phyloP scores from a whole-genome alignment of 805 yeast genomes.

The Kodamaea hsintzibuensis region DNA sequence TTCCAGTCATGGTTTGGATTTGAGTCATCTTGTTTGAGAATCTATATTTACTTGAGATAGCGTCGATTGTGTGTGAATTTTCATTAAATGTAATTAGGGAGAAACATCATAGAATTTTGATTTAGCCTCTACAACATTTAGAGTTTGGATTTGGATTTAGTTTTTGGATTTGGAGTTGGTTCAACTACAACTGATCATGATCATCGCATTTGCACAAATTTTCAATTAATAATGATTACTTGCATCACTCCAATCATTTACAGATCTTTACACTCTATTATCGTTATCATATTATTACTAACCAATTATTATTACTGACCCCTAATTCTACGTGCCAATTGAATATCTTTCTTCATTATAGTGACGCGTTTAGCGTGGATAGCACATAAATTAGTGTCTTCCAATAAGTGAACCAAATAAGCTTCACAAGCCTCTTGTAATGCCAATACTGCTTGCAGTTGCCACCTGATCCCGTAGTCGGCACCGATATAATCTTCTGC shows the following conservation, averaged over 20 bases:
- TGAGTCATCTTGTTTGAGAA: too few relatives aligned
- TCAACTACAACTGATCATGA: too few relatives aligned
- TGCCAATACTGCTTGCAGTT: conserved; percentile 72
- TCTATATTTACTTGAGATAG: too few relatives aligned
- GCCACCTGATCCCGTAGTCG: conserved; percentile 71
- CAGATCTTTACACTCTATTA: neutral
- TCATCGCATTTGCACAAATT: too few relatives aligned
- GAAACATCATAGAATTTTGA: too few relatives aligned
- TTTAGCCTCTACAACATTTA: too few relatives aligned
- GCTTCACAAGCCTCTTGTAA: conserved; percentile 84
- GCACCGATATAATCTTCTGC: conserved; percentile 58
- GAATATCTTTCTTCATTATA: conserved; percentile 81
- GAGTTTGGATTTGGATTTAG: too few relatives aligned
- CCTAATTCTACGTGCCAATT: conserved; percentile 74
- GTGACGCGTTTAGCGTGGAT: conserved; percentile 83
- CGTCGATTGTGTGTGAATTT: too few relatives aligned
- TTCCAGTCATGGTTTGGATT: too few relatives aligned
- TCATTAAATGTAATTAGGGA: neutral
- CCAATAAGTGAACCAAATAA: conserved; percentile 67
- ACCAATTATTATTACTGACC: conserved; percentile 39
- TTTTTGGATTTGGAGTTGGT: too few relatives aligned
- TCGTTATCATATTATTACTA: neutral
- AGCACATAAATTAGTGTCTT: conserved; percentile 77
- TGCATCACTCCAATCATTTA: too few relatives aligned
- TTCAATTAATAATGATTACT: too few relatives aligned